Evolutionary conservation across 179 eudicot species (phyloP), one percentile per base, ranked within the genome.

Genomic region (Spinacia oleracea): DNA sequence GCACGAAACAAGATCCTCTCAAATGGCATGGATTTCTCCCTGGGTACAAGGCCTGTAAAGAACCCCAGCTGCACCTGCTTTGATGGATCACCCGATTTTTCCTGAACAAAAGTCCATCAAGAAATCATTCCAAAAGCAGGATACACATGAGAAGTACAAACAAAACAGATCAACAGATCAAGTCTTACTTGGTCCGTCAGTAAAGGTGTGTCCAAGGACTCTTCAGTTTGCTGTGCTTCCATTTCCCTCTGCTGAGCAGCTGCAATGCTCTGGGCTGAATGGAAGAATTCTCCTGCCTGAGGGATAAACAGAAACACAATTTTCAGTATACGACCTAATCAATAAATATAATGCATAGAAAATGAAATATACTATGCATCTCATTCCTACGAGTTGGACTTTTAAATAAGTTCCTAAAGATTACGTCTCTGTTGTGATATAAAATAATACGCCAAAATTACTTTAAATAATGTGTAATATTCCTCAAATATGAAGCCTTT

Each of bases 1-100:
- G 94, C 91, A 79, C 94, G 94, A 71, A 90, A 92, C 43, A 92
- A 66, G 66, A 92, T 89, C 81, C 94, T 89, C 74, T 92, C 97
- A 87, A 92, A 92, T 77, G 92, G 91, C 87, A 91, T 83, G 9
- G 94, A 85, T 78, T 89, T 93, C 21, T 86, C 97, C 83, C 94
- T 89, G 14, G 92, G 87, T 58, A 93, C 97, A 73, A 93, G 93
- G 31, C 98, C 98, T 79, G 91, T 90, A 34, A 90, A 83, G 80
- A 85, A 90, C 25, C 98, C 92, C 64, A 93, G 86, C 85, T 90
- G 90, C 70, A 91, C 87, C 77, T 88, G 82, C 81, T 89, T 91
- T 82, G 92, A 88, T 66, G 88, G 80, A 84, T 93, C 97, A 34
- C 76, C 75, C 16, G 86, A 84, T 78, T 83, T 82, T 80, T 90